Conservation (phyloP, 352 stramenopile genomes). For the Phytophthora constricta region DNA sequence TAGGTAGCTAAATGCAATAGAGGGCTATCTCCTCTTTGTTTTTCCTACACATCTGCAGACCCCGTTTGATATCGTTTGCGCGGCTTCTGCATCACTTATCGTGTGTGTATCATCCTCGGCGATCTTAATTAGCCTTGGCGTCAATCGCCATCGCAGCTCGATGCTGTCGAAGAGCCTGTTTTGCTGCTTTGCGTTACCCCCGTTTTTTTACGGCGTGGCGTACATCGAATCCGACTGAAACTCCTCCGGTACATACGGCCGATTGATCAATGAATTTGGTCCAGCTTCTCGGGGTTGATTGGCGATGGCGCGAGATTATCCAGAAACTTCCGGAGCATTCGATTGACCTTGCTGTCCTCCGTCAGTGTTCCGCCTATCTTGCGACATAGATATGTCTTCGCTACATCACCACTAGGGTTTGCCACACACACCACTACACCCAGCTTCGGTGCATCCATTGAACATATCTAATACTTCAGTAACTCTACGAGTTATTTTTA, state of each 20-base stretch:
- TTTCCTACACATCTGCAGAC: not conserved
- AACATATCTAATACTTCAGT: not conserved
- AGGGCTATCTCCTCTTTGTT: not conserved
- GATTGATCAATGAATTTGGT: not conserved
- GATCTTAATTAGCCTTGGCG: not conserved
- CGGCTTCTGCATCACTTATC: too few relatives aligned
- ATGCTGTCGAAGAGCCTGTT: not conserved
- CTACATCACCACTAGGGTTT: not conserved
- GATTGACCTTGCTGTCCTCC: not conserved
- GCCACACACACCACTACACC: not conserved
- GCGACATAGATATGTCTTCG: not conserved
- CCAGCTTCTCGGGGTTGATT: not conserved
- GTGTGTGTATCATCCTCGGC: not conserved
- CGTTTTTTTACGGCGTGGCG: not conserved
- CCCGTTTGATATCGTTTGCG: too few relatives aligned
- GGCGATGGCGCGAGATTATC: not conserved
- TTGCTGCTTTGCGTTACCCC: not conserved
- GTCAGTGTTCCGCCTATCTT: not conserved
- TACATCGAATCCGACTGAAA: not conserved
- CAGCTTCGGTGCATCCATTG: not conserved
- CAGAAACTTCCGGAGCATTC: not conserved
- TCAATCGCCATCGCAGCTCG: not conserved
- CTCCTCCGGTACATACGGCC: not conserved
- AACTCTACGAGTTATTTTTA: not conserved
- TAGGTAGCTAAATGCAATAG: not conserved